Evolutionary conservation across 768 basidiomycete species (phyloP), one percentile per base, ranked within the genome.

Genomic region (Serendipita sp.): DNA sequence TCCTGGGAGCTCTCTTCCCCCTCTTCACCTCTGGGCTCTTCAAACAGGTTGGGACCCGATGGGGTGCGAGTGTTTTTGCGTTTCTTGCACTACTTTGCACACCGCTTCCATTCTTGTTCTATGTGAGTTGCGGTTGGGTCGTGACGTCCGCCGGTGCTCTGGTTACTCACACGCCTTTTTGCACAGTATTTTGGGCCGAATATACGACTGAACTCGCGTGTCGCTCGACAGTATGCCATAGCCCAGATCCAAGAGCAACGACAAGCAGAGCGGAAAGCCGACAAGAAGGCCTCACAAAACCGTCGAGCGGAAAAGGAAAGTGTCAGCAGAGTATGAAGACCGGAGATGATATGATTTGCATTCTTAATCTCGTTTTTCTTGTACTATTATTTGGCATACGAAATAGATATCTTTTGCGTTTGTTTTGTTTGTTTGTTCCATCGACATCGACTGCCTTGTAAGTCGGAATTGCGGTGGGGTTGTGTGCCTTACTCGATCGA

Each of bases 1-100:
- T 78, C 20, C 80, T 82, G 65, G 85, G 81, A 24, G 82, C 81
- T 1, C 75, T 79, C 5, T 85, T 86, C 70, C 85, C 84, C 0
- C 71, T 84, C 16, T 77, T 83, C 68, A 78, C 78, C 50, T 77
- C 81, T 0, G 63, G 74, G 28, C 76, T 83, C 77, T 83, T 81
- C 68, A 66, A 66, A 34, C 71, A 73, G 0, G 73, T 84, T 1
- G 83, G 82, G 11, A 80, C 81, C 63, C 67, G 77, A 56, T 79
- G 80, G 77, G 81, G 78, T 0, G 76, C 78, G 75, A 78, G 75
- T 64, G 72, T 83, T 5, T 82, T 84, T 67, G 82, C 76, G 28
- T 74, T 75, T 61, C 66, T 83, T 43, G 73, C 80, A 13, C 72
- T 79, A 9, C 72, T 71, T 1, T 82, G 81, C 69, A 76, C 75